Evolutionary conservation across 2,329 filamentous ascomycete species (phyloP).

Genomic region (Magnaporthiopsis rhizophila): DNA sequence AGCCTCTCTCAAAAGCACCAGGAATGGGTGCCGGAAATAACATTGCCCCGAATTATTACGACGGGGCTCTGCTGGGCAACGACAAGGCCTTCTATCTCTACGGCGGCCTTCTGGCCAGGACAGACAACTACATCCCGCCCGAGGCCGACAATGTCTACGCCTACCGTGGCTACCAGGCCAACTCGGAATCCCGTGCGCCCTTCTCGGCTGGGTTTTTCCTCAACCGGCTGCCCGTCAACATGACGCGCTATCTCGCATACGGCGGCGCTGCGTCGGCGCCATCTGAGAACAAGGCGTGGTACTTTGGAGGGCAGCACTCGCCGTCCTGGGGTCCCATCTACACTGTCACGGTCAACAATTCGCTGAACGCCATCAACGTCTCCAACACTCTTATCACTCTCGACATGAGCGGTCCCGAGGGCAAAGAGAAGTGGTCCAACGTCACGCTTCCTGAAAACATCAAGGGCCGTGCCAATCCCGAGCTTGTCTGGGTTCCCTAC

Average conservation of each 20-base stretch:
- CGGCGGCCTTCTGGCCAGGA: constrained; percentile 43
- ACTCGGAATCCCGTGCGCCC: constrained; percentile 10
- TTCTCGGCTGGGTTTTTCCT: constrained; percentile 37
- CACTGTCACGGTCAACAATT: constrained; percentile 22
- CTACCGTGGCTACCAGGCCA: constrained; percentile 42
- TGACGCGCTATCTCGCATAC: constrained; percentile 56
- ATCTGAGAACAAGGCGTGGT: constrained; percentile 64
- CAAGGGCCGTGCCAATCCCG: constrained; percentile 51
- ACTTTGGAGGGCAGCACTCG: constrained; percentile 57
- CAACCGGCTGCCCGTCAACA: constrained; percentile 29
- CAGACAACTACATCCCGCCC: constrained; percentile 28
- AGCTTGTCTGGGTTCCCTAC: constrained; percentile 70
- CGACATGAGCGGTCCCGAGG: constrained; percentile 44
- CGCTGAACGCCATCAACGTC: constrained; percentile 30
- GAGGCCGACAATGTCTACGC: constrained; percentile 33
- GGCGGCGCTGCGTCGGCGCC: constrained; percentile 57
- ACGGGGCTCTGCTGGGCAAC: constrained; percentile 59
- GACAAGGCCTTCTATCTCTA: constrained; percentile 56
- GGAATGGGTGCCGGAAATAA: constrained; percentile 39
- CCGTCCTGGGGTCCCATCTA: constrained; percentile 41
- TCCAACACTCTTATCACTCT: constrained; percentile 53
- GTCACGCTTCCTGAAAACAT: constrained; percentile 40
- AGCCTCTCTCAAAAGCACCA: constrained; percentile 36
- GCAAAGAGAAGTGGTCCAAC: constrained; percentile 48
- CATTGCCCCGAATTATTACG: constrained; percentile 46